Evolutionary conservation across 2,329 filamentous ascomycete species (phyloP), one percentile per base, ranked within the genome.

Genomic region (Botrytis cinerea): DNA sequence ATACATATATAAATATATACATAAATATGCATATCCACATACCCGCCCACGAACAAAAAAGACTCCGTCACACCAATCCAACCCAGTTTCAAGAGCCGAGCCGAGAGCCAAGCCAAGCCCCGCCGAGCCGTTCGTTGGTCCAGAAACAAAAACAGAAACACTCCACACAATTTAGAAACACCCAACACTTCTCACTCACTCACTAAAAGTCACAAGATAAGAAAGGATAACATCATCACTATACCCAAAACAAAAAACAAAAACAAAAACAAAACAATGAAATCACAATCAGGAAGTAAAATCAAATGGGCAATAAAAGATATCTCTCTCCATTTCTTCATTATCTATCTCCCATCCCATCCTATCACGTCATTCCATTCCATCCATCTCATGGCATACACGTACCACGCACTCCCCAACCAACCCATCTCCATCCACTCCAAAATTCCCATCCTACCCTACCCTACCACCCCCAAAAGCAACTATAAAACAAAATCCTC

Each of bases 251-350:
- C 22, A 62, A 25, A n/a, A n/a, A 32, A 32, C 2, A 32, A 32
- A 32, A 32, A n/a, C n/a, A n/a, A n/a, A n/a, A n/a, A n/a, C n/a
- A n/a, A n/a, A n/a, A n/a, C n/a, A n/a, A n/a, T n/a, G n/a, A 1
- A n/a, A n/a, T 14, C 22, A 25, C 46, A 51, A 51, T n/a, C 28
- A 35, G 4, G 25, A 38, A 66, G 6, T 10, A 51, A 28, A 32
- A 28, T 32, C 18, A 20, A 22, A 20, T 32, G 25, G 16, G 18
- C 25, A 54, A 68, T 22, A 67, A 57, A 8, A 43, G 7, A 68
- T 12, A 57, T 57, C 64, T 57, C 46, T 57, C 64, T 68, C 46
- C 32, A 28, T 57, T 57, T 16, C 18, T 22, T 57, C 64, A 57
- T 62, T n/a, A 43, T 68, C 35, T 43, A 57, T 22, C 18, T 43